A percentile compares a stretch with the other conserved stretches of the same genome.
Evolutionary conservation across 2,329 filamentous ascomycete genomes (phyloP).

Genomic region (Paramyrothecium sp.): DNA sequence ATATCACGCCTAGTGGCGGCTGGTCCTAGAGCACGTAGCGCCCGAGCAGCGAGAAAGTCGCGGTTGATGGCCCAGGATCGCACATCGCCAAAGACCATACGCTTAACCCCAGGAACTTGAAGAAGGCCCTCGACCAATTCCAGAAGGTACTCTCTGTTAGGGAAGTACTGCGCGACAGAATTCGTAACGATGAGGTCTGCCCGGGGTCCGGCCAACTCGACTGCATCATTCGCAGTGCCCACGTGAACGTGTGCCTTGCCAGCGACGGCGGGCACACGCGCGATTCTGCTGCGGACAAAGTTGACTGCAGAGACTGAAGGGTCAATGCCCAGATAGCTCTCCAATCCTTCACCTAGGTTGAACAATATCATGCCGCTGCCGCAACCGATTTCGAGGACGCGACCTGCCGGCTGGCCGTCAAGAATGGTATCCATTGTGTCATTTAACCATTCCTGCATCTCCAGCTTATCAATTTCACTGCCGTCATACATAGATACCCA

Average conservation of each 20-base stretch:
- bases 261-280: background rate
- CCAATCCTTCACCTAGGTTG: conserved; percentile 6
- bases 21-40: background rate
- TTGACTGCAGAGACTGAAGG: conserved; percentile 2
- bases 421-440: conserved; percentile 9
- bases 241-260: background rate
- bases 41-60: conserved; percentile 7
- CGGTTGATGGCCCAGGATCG: conserved; percentile 10
- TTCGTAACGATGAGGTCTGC: conserved; percentile 7
- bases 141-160: conserved; percentile 7
- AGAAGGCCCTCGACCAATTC: conserved; percentile 4
- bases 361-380: conserved; percentile 15
- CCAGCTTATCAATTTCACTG: conserved; percentile 6
- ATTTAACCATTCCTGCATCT: conserved; percentile 16
- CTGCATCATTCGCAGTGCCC: background rate
- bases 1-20: conserved; percentile 6
- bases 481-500: conserved; percentile 16
- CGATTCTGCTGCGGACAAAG: conserved; percentile 2
- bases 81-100: conserved; percentile 15
- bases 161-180: conserved; percentile 16
- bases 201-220: background rate
- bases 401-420: background rate
- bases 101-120: conserved; percentile 2
- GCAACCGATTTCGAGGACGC: conserved; percentile 12
- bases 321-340: conserved; percentile 4